A percentile compares a stretch with the other conserved stretches of the same genome.
Conservation (phyloP, 257 asterid species). For the Solanum commersonii region DNA sequence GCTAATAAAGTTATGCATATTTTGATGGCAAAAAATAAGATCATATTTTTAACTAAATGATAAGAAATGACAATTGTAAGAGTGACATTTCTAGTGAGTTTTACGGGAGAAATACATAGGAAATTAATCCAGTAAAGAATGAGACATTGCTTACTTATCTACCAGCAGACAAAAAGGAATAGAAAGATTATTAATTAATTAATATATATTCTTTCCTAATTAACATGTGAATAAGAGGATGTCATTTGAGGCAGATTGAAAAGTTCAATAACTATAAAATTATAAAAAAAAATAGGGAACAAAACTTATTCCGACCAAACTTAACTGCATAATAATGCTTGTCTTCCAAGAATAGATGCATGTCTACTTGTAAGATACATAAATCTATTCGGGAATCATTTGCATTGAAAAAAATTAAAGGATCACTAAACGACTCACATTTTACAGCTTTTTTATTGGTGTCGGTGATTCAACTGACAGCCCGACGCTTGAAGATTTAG, state of each 20-base stretch:
- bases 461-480: too few species aligned
- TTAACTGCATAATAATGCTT: too few species aligned
- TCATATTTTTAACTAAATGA: too few species aligned
- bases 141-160: neutral
- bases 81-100: neutral
- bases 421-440: neutral
- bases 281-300: neutral
- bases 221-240: neutral
- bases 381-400: too few species aligned
- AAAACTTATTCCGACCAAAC: neutral
- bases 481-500: too few species aligned
- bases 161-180: neutral
- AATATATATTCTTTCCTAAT: too few species aligned
- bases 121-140: too few species aligned
- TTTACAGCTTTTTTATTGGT: too few species aligned
- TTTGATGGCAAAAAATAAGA: too few species aligned
- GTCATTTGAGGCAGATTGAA: neutral
- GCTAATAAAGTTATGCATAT: neutral
- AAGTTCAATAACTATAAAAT: too few species aligned
- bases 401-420: neutral
- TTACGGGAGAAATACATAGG: neutral
- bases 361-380: too few species aligned
- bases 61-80: neutral
- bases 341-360: too few species aligned
- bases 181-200: neutral